These are phyloP conservation scores for Lycium ferocissimum DNA, from an alignment of 257 asterid species.

Conservation along the genomic window DNA sequence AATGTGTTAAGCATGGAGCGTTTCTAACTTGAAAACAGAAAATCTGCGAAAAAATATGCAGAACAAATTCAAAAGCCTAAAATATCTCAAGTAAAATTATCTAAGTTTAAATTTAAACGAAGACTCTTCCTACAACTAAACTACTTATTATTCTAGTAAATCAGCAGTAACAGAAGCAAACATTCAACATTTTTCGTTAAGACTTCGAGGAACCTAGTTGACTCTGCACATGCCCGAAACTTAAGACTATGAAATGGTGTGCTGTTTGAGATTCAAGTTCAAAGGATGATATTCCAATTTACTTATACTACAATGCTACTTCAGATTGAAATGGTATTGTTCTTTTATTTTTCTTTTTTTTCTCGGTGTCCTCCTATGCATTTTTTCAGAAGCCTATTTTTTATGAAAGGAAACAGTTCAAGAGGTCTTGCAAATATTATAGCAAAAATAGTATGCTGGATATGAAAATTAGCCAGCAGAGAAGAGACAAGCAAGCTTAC, in stretches of 20 bases:
- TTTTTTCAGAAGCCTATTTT: neutral
- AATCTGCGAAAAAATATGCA: no score
- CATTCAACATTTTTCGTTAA: no score
- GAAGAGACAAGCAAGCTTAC: slow-evolving; percentile 44
- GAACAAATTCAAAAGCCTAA: no score
- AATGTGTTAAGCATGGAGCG: no score
- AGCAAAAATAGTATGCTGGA: neutral
- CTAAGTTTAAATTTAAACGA: no score
- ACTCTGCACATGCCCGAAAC: neutral
- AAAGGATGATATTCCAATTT: neutral
- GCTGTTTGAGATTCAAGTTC: neutral
- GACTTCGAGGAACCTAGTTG: neutral
- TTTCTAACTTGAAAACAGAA: no score
- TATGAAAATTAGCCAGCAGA: neutral
- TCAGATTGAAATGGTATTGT: neutral
- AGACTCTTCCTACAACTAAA: no score
- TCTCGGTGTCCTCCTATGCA: neutral
- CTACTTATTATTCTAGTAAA: no score
- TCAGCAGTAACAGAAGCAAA: no score
- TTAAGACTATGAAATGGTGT: neutral
- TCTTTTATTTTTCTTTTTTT: neutral
- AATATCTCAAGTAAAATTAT: no score
- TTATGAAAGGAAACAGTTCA: neutral
- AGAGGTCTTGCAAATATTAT: neutral
- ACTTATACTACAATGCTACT: neutral